Evolutionary conservation across 192 early-diverging fungal species (phyloP), one percentile per base, ranked within the genome.

Genomic region (Neocallimastix lanati): DNA sequence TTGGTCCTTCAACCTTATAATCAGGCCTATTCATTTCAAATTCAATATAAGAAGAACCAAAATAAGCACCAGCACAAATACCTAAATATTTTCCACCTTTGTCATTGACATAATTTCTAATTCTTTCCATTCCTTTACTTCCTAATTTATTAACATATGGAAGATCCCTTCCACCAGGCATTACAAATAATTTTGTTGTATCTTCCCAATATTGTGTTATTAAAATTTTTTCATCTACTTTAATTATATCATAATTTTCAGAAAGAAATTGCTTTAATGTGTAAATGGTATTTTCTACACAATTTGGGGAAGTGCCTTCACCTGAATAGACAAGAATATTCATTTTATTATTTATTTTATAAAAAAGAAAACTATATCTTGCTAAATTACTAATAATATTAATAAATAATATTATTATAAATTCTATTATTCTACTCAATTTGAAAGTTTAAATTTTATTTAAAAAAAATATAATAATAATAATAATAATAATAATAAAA

Each of bases 31-130:
- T 91, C 0, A 85, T 82, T 84, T 97, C 93, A 86, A 98, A 97
- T 82, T 93, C 92, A 29, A 94, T 90, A 25, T 84, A 82, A 11
- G 82, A 83, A 29, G 87, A 86, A 11, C 87, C 94, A 83, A 94
- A 98, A 84, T 97, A 96, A 4, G 89, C 92, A 28, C 96, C 98
- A 0, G 94, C 95, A 78, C 98, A 81, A 97, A 99, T 91, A 0
- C 98, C 98, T 78, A 95, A 85, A 84, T 95, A 99, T 28, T 88
- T 85, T 2, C 98, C 98, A 76, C 96, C 96, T 27, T 78, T 79
- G 1, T 76, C 29, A 28, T 35, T 28, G 29, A 84, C 83, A 35
- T 50, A 50, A 21, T 79, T 38, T 29, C 77, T 81, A 76, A 91
- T 95, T 76, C 83, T 85, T 28, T 77, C 81, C 77, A 91, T 95